A percentile compares a stretch with the other conserved stretches of the same genome.
Evolutionary conservation across 1,139 yeast genomes (phyloP).

Genomic region (Lodderomyces elongisporus): DNA sequence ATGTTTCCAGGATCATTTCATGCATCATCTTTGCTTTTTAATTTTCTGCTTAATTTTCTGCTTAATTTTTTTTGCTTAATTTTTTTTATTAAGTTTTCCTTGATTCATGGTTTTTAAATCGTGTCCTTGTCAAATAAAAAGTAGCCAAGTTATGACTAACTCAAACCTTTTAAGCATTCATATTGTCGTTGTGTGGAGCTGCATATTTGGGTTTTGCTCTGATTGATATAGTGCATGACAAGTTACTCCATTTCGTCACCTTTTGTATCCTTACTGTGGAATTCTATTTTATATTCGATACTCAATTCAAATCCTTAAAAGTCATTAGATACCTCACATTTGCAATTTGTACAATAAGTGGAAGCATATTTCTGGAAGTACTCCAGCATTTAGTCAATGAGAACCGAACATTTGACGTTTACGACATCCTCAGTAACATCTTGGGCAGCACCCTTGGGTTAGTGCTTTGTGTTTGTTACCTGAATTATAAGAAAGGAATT

Average conservation of each 20-base stretch:
- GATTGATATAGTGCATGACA: slow-evolving; percentile 46
- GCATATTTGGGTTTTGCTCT: slow-evolving; percentile 51
- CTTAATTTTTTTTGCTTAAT: no score
- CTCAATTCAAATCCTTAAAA: slow-evolving; percentile 29
- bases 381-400: slow-evolving; percentile 44
- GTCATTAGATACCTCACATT: slow-evolving; percentile 39
- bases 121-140: no score
- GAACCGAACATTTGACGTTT: slow-evolving; percentile 41
- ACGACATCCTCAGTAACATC: slow-evolving; percentile 44
- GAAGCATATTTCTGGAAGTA: slow-evolving; percentile 50
- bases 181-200: slow-evolving; percentile 25
- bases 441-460: slow-evolving; percentile 31
- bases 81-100: no score
- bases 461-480: slow-evolving; percentile 13
- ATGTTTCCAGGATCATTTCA: no score
- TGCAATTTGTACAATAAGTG: slow-evolving; percentile 39
- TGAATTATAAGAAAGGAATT: slow-evolving; percentile 10
- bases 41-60: no score
- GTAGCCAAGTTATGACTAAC: background rate
- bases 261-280: slow-evolving; percentile 48
- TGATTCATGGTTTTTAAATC: no score
- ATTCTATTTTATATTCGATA: slow-evolving; percentile 52
- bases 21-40: no score
- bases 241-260: slow-evolving; percentile 45
- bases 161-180: background rate